phyloP scores from a whole-genome alignment of 2,329 filamentous ascomycete species.

The Colletotrichum tofieldiae region DNA sequence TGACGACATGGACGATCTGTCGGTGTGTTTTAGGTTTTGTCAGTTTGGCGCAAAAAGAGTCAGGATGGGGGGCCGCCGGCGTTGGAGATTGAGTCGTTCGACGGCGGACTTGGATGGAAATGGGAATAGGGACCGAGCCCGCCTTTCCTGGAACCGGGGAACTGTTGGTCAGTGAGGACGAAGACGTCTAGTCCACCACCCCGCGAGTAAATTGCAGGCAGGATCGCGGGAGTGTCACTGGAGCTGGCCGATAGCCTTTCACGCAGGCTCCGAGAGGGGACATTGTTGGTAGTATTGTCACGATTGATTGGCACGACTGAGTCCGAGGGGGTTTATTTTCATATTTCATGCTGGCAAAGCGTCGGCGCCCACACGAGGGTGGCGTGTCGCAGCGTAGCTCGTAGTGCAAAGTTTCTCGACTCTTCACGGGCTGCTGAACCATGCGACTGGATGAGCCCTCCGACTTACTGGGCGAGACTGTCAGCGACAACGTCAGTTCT shows the following conservation, averaged over 20 bases:
- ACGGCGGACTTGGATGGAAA: constrained; percentile 18
- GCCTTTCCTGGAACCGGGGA: constrained; percentile 3
- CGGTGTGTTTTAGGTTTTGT: constrained; percentile 39
- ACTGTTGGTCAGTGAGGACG: constrained; percentile 34
- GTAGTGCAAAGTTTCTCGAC: background rate
- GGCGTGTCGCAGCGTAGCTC: constrained; percentile 8
- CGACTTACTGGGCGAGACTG: background rate
- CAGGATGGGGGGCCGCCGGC: constrained; percentile 31
- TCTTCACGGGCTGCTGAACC: background rate
- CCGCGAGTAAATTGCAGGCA: constrained; percentile 6
- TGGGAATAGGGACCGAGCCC: constrained; percentile 31
- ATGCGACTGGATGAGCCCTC: constrained; percentile 20
- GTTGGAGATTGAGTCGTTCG: constrained; percentile 38
- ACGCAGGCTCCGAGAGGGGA: background rate
- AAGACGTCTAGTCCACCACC: background rate
- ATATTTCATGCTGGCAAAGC: background rate
- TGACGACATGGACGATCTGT: constrained; percentile 19
- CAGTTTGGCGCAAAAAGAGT: constrained; percentile 18
- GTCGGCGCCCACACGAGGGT: background rate
- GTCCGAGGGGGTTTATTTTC: background rate
- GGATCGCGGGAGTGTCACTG: constrained; percentile 8
- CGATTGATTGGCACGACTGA: too few relatives aligned
- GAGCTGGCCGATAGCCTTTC: background rate
- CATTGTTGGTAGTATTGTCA: too few relatives aligned
- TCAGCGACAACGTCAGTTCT: constrained; percentile 12